Evolutionary conservation across 2,329 filamentous ascomycete genomes (phyloP).

Genomic region (Aquanectria penicillioides): DNA sequence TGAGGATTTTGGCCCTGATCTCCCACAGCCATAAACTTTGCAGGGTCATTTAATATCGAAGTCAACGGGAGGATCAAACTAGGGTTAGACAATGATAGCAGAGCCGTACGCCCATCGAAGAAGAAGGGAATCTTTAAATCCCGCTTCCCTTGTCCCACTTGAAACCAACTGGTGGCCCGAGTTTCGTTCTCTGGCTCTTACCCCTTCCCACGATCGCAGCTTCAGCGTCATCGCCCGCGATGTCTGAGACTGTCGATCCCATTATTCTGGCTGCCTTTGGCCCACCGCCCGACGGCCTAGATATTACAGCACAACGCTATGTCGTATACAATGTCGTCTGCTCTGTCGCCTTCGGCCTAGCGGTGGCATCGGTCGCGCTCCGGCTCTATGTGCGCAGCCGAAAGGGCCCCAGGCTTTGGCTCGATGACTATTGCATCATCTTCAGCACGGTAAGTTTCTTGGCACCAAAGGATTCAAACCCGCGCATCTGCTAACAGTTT

Average conservation of each 20-base stretch:
- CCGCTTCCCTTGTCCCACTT: conserved; percentile 2
- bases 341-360: conserved; percentile 6
- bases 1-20: not conserved
- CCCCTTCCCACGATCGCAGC: not conserved
- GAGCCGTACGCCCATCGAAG: not conserved
- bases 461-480: not conserved
- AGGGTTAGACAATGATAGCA: not conserved
- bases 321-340: conserved; percentile 8
- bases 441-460: conserved; percentile 14
- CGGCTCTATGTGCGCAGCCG: conserved; percentile 17
- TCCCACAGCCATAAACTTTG: not conserved
- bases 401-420: conserved; percentile 16
- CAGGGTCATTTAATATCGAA: not conserved
- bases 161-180: not conserved
- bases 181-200: not conserved
- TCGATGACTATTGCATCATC: conserved; percentile 20
- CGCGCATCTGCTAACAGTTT: not conserved
- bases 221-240: not conserved
- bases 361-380: conserved; percentile 13
- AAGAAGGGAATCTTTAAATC: conserved; percentile 4
- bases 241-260: conserved; percentile 14
- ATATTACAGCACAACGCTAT: not conserved
- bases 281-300: conserved; percentile 7
- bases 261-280: conserved; percentile 11
- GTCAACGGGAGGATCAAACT: not conserved